Evolutionary conservation across 768 basidiomycete species (phyloP), one percentile per base, ranked within the genome.

Genomic region (Tricholoma saponaceum): DNA sequence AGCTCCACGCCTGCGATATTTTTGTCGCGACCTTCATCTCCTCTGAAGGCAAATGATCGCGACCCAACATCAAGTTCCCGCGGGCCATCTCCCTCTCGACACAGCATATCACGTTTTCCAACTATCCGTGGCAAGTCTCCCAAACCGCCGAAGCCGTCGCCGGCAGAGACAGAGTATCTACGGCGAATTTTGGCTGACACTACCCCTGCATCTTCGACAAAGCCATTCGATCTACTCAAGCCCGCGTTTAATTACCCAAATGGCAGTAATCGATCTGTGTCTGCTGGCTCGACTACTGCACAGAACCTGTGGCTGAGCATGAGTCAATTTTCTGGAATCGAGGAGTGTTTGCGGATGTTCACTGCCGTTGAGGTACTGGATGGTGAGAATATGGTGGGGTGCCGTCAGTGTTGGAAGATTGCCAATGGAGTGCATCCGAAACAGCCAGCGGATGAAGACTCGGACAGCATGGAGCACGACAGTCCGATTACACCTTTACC

Each of bases 371-470:
- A 98, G 65, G 83, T 92, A 6, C 74, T 98, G 32, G 91, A 97
- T 63, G 93, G 92, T 0, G 95, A 97, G 64, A 97, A 98, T 64
- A 89, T 87, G 75, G 95, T 97, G 54, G 94, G 94, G 0, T 98
- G 95, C 69, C 81, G 89, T 61, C 81, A 88, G 52, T 98, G 95
- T 73, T 98, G 95, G 95, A 95, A 93, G 77, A 86, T 93, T 33
- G 85, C 83, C 56, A 84, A 93, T 66, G 88, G 89, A 16, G 70
- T 79, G 56, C 82, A 85, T 61, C 57, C 69, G 5, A 69, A 70
- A 4, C 70, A 74, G 52, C 66, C 72, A 30, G 69, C 62, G 33
- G 68, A 64, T 4, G 67, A 66, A 43, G 68, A 68, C 23, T 61
- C 62, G 2, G 64, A 61, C 30, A 63, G 56, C 51, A 54, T 30